Evolutionary conservation across 352 stramenopile genomes (phyloP).

Genomic region (Globisporangium nunn): DNA sequence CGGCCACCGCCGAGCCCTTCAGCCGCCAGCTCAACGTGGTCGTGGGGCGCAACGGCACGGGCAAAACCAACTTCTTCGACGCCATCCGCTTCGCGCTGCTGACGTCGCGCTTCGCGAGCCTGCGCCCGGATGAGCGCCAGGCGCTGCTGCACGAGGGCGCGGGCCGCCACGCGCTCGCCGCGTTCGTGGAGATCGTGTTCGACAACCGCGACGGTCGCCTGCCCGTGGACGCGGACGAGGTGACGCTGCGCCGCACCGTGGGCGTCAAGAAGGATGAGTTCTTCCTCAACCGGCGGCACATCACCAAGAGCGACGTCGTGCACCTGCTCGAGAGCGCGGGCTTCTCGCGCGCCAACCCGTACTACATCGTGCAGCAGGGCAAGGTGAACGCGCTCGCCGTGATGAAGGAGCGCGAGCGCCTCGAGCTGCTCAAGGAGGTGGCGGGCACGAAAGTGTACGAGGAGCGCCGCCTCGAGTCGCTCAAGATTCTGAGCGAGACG

Average conservation of each 20-base stretch:
- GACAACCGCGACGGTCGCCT: conserved; percentile 98
- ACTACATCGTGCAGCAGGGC: conserved; percentile 99
- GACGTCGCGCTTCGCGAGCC: conserved; percentile 88
- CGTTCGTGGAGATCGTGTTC: conserved; percentile 99
- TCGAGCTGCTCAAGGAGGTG: conserved; percentile 98
- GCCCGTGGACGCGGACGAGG: conserved; percentile 87
- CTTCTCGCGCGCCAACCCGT: conserved; percentile 99
- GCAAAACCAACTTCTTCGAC: conserved; percentile 99
- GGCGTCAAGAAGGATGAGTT: conserved; percentile 99
- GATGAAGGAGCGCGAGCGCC: conserved; percentile 96
- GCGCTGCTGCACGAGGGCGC: conserved; percentile 94
- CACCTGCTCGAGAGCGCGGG: conserved; percentile 97
- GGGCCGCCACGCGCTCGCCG: conserved; percentile 93
- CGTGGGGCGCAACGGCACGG: conserved; percentile 96
- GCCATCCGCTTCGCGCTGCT: conserved; percentile 98
- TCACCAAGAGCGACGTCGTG: conserved; percentile 97
- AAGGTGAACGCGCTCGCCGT: conserved; percentile 98
- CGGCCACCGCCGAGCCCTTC: conserved; percentile 88
- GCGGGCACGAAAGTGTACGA: conserved; percentile 99
- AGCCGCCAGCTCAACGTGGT: conserved; percentile 95
- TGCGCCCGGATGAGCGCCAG: conserved; percentile 90
- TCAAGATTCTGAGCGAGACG: conserved; percentile 97
- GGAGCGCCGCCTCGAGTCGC: conserved; percentile 93
- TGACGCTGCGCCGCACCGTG: conserved; percentile 97
- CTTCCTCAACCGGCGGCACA: conserved; percentile 98